Conservation (phyloP, 179 eudicot genomes). For the Silene coronaria region DNA sequence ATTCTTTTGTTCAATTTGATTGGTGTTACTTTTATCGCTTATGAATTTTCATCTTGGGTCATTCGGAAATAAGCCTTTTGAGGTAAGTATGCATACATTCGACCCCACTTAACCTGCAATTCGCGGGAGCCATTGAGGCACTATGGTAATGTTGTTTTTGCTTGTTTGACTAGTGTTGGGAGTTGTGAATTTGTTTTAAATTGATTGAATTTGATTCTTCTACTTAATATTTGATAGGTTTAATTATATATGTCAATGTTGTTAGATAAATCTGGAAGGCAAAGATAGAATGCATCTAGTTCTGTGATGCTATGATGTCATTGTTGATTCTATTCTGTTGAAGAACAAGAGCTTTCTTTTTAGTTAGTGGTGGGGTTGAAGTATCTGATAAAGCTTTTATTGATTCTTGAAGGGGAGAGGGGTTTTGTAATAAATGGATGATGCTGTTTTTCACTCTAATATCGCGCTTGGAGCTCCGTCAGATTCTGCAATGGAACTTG, state of each 20-base stretch:
- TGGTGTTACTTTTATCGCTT: constrained; percentile 7
- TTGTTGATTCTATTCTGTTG: constrained; percentile 16
- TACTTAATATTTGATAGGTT: constrained; percentile 3
- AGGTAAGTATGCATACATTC: too few species aligned
- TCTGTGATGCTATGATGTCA: constrained; percentile 23
- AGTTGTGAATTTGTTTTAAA: constrained; percentile 23
- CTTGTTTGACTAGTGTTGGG: constrained; percentile 21
- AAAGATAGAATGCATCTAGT: constrained; percentile 18
- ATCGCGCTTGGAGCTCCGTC: constrained; percentile 36
- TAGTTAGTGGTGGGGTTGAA: constrained; percentile 24
- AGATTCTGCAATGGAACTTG: constrained; percentile 62
- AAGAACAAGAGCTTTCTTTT: constrained; percentile 14
- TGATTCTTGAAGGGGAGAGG: constrained; percentile 16
- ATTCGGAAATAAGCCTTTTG: background rate
- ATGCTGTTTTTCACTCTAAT: constrained; percentile 42
- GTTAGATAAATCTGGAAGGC: constrained; percentile 16
- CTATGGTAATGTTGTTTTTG: too few species aligned
- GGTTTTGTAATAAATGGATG: constrained; percentile 51
- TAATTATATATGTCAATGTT: constrained; percentile 9
- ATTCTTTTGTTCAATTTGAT: constrained; percentile 22
- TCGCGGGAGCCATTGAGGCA: too few species aligned
- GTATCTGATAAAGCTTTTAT: constrained; percentile 21
- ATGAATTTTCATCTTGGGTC: constrained; percentile 4
- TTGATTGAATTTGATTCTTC: constrained; percentile 25
- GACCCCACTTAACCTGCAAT: too few species aligned